Conservation (phyloP, 345 rosid genomes). For the Erysimum cheiranthoides region DNA sequence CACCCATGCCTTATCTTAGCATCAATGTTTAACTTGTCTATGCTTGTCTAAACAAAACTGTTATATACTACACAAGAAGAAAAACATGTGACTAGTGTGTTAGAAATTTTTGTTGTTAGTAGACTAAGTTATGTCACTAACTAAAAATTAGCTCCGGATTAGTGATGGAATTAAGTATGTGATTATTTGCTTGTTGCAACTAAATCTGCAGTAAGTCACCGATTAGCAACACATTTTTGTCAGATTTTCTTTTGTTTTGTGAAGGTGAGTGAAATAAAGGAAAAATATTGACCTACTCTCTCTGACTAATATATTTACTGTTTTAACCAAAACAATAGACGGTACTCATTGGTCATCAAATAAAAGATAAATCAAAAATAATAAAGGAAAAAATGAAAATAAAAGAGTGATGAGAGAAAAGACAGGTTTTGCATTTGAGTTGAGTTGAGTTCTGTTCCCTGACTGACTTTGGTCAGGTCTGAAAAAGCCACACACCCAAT, state of each 20-base stretch:
- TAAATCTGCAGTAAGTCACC: not conserved
- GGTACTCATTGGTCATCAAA: too few relatives aligned
- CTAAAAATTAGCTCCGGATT: not conserved
- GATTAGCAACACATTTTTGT: not conserved
- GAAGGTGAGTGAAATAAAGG: too few relatives aligned
- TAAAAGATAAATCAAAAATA: not conserved
- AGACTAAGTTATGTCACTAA: not conserved
- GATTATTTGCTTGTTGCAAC: not conserved
- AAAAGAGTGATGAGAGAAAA: conserved; percentile 29
- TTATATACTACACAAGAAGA: too few relatives aligned
- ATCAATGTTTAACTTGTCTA: not conserved
- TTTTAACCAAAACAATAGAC: too few relatives aligned
- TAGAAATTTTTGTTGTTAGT: not conserved
- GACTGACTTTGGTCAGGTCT: conserved; percentile 43
- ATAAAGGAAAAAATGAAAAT: not conserved
- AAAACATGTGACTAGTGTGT: not conserved
- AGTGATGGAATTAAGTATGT: not conserved
- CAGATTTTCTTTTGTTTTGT: too few relatives aligned
- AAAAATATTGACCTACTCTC: too few relatives aligned
- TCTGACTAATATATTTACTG: too few relatives aligned
- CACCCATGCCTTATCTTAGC: not conserved
- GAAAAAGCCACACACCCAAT: conserved; percentile 40
- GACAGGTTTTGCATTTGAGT: conserved; percentile 37
- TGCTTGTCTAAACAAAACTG: not conserved
- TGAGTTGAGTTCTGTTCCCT: conserved; percentile 37